Evolutionary conservation across 192 early-diverging fungal species (phyloP).

Genomic region (Backusella morwellensis): DNA sequence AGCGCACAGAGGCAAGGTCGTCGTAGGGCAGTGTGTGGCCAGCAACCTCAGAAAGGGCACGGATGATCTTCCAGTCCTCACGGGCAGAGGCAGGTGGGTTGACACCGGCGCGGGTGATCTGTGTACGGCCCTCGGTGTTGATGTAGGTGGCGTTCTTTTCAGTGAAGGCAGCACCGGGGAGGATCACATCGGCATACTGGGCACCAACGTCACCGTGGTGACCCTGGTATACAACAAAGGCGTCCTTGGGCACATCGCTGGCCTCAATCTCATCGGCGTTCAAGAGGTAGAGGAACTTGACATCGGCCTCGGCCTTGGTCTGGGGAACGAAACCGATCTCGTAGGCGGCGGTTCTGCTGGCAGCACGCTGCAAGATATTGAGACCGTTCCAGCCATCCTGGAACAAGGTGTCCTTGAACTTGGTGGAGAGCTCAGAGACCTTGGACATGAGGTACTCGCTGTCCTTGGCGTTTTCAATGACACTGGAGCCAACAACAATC

Average conservation of each 20-base stretch:
- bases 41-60: constrained; percentile 91
- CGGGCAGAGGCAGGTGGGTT: constrained; percentile 85
- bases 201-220: constrained; percentile 98
- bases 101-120: constrained; percentile 91
- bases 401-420: constrained; percentile 67
- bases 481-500: constrained; percentile 83
- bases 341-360: constrained; percentile 82
- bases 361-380: constrained; percentile 87
- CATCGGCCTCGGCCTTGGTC: constrained; percentile 33
- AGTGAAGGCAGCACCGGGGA: constrained; percentile 94
- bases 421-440: constrained; percentile 73
- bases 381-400: constrained; percentile 86
- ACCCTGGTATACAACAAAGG: constrained; percentile 99
- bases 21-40: constrained; percentile 89
- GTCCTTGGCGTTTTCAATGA: constrained; percentile 70
- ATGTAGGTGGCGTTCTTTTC: constrained; percentile 96
- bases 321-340: constrained; percentile 87
- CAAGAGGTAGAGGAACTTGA: constrained; percentile 88
- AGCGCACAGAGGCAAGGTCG: constrained; percentile 76
- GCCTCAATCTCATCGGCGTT: constrained; percentile 85
- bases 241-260: constrained; percentile 76
- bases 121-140: constrained; percentile 96
- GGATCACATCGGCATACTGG: constrained; percentile 90
- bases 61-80: constrained; percentile 99
- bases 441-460: constrained; percentile 69